A percentile compares a stretch with the other conserved stretches of the same genome.
Evolutionary conservation across 371 early-diverging fungal species (phyloP).

Genomic region (Mucor sp.): DNA sequence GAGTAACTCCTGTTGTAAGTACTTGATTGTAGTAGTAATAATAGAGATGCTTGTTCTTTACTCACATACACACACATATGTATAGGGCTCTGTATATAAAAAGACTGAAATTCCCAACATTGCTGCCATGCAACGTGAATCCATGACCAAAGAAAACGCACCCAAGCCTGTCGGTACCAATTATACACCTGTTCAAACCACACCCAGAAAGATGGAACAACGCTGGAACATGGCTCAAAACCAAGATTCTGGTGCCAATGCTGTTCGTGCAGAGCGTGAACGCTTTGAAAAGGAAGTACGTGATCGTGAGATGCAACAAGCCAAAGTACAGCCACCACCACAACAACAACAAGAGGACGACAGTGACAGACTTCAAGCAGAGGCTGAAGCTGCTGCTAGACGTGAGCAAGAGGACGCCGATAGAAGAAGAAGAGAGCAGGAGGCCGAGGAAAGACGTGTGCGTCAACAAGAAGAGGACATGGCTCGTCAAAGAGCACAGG

Average conservation of each 20-base stretch:
- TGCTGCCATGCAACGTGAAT: conserved; percentile 60
- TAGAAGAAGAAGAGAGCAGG: conserved; percentile 18
- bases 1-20: conserved; percentile 55
- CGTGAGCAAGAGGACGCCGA: conserved; percentile 34
- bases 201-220: conserved; percentile 44
- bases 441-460: conserved; percentile 12
- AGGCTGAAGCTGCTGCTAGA: conserved; percentile 8
- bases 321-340: conserved; percentile 23
- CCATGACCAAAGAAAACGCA: conserved; percentile 58
- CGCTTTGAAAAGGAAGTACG: conserved; percentile 53
- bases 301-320: conserved; percentile 51
- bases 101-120: conserved; percentile 68
- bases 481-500: neutral
- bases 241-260: conserved; percentile 33
- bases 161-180: conserved; percentile 53
- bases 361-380: conserved; percentile 1
- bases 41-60: too few species aligned
- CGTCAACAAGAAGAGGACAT: conserved; percentile 18
- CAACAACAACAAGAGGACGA: conserved; percentile 28
- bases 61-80: neutral
- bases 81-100: conserved; percentile 63
- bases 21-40: too few species aligned
- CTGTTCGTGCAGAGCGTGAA: conserved; percentile 55
- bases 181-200: conserved; percentile 46
- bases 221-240: conserved; percentile 39